Base-by-base conservation (phyloP, 139 green algal genomes). In the Tetratostichococcus sp. region DNA sequence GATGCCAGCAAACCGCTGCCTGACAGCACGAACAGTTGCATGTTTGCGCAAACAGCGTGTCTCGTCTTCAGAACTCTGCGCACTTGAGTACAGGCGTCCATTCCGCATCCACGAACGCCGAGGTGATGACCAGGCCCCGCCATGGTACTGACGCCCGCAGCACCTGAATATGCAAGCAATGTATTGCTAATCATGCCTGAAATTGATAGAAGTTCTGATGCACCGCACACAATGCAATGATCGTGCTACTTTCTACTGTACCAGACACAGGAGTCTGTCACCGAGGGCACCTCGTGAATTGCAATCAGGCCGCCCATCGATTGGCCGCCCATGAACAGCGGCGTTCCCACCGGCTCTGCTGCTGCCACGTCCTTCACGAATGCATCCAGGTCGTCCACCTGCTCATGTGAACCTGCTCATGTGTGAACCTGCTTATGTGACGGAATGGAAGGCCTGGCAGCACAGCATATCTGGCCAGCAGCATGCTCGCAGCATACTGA, bases 271-370 rank as follows among this genome's bases (percentile, higher is more conserved):
- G 14, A 14, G 39, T 8, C 39, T 22, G 14, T 50, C 14, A 26
- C 17, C 22, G 2, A 62, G 14, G 11, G 19, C 19, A 62, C 83
- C 28, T 65, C 32, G 30, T 85, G 79, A 1, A 79, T 75, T 2
- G 77, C 71, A 6, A 93, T 82, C 22, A 95, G 78, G 22, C 85
- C 89, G n/a, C 90, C 90, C 77, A 94, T 81, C 71, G 75, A 87
- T 67, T 91, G 83, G 1, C 91, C 91, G 0, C 78, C 90, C 2
- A 90, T 43, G 66, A 92, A 87, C 14, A 75, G 73, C 34, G 75
- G 70, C n/a, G 68, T 33, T 0, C 67, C 33, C 33, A 74, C 0
- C 28, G 72, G 34, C 8, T 79, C 68, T 5, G 33, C 31, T 35
- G 32, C 33, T 30, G 17, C 17, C 35, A 31, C 58, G 75, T 74